Evolutionary conservation across 768 basidiomycete genomes (phyloP), one percentile per base, ranked within the genome.

Genomic region (Boletus rubropictus): DNA sequence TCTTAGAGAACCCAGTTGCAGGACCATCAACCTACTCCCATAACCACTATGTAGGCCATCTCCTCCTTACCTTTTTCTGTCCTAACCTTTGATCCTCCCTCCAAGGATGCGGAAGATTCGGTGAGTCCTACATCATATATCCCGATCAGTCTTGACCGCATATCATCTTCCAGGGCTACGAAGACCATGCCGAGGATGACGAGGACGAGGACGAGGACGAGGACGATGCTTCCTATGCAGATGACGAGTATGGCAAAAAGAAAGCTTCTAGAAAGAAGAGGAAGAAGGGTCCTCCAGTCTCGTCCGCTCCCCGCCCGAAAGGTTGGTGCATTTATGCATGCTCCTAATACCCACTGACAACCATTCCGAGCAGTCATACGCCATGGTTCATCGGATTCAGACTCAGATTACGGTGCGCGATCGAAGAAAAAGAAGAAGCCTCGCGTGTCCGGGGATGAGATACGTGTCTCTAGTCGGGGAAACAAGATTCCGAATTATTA

Each of bases 401-500:
- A 88, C 66, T 90, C 88, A 3, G 89, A 92, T 58, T 92, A 90
- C 58, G 89, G 87, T 36, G 78, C 85, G 27, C 83, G 86, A 46
- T 79, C 89, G 56, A 89, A 88, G 77, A 89, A 86, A 73, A 91
- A 89, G 77, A 89, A 84, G 72, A 81, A 77, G 60, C 66, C 69
- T 50, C 76, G 61, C 55, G 65, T 52, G 37, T 74, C 81, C 14
- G 73, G 71, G 14, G 84, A 86, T 52, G 89, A 91, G 65, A 68
- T 90, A 42, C 86, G 89, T 51, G 79, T 89, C 42, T 89, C 78
- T 40, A 74, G 86, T 55, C 69, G 82, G 32, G 86, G 87, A 45
- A 81, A 72, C 61, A 88, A 82, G 67, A 76, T 89, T 48, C 88
- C 88, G 32, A 92, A 92, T 66, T 92, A 92, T 63, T 70, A 82